These are phyloP conservation scores for Carpinus viminea DNA, from an alignment of 306 rosid genomes.

Conservation along the genomic window DNA sequence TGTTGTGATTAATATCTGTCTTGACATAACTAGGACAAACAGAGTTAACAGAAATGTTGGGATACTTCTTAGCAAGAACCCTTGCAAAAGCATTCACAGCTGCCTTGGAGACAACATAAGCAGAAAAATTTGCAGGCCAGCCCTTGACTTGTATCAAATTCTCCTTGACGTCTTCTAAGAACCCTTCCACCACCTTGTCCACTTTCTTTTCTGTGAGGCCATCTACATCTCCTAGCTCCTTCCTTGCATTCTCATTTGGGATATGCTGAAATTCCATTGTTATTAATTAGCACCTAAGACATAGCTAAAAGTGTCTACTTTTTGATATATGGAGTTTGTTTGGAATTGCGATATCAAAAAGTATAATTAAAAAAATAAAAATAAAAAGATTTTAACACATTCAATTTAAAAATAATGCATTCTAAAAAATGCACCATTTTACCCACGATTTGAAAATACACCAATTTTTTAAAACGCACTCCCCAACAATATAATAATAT, in stretches of 20 bases:
- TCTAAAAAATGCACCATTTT: too few species aligned
- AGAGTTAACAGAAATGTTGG: background rate
- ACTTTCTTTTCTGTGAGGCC: slow-evolving; percentile 3
- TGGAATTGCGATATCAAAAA: too few species aligned
- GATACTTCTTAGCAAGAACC: background rate
- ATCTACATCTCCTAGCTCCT: slow-evolving; percentile 1
- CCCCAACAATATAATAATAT: background rate
- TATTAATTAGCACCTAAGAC: background rate
- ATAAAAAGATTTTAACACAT: too few species aligned
- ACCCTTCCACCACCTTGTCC: background rate
- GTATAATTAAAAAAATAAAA: too few species aligned
- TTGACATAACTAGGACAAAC: background rate
- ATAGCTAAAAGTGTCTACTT: background rate
- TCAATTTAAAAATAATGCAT: too few species aligned
- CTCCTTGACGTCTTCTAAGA: background rate
- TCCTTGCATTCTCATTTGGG: background rate
- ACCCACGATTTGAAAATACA: too few species aligned
- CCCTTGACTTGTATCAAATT: background rate
- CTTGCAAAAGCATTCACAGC: background rate
- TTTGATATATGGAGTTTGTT: background rate
- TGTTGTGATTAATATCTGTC: background rate
- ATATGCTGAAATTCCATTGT: background rate
- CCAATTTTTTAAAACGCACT: too few species aligned
- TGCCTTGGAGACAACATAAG: background rate
- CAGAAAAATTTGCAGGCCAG: background rate